phyloP scores from a whole-genome alignment of 768 basidiomycete genomes.

The Naganishia randhawae region DNA sequence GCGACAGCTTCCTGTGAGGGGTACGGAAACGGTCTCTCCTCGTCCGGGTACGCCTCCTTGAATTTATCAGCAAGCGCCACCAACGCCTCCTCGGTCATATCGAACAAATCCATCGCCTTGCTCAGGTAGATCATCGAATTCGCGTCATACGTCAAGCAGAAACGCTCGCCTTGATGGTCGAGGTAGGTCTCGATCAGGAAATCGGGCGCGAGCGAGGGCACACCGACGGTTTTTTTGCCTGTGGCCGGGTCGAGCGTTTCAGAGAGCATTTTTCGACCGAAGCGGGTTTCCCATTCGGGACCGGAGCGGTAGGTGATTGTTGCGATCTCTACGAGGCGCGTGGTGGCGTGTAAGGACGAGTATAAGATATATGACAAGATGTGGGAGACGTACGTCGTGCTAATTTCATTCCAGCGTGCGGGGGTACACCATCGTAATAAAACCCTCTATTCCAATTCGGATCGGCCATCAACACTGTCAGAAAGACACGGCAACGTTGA shows the following conservation, averaged over 20 bases:
- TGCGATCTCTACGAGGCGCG: constrained; percentile 71
- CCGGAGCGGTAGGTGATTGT: constrained; percentile 99
- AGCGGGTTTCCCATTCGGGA: constrained; percentile 98
- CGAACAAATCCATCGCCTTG: constrained; percentile 99
- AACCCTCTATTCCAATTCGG: constrained; percentile 99
- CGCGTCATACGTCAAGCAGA: constrained; percentile 97
- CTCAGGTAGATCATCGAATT: constrained; percentile 98
- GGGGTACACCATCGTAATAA: constrained; percentile 91
- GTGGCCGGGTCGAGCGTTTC: constrained; percentile 40
- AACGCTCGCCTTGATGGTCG: constrained; percentile 93
- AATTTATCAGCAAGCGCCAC: constrained; percentile 57
- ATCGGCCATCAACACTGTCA: constrained; percentile 94
- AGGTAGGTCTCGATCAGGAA: constrained; percentile 98
- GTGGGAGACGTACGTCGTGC: constrained; percentile 70
- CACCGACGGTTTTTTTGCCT: constrained; percentile 28
- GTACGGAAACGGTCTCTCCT: constrained; percentile 42
- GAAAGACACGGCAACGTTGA: constrained; percentile 10
- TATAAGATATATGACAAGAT: background rate
- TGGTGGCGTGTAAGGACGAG: background rate
- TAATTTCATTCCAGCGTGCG: constrained; percentile 97
- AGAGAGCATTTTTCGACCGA: constrained; percentile 62
- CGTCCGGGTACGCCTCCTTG: constrained; percentile 37
- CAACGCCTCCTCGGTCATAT: constrained; percentile 78
- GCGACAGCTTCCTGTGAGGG: constrained; percentile 40
- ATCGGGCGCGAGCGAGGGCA: constrained; percentile 86